Conservation (phyloP, 139 green algal genomes). For the Prasinococcaceae sp. region DNA sequence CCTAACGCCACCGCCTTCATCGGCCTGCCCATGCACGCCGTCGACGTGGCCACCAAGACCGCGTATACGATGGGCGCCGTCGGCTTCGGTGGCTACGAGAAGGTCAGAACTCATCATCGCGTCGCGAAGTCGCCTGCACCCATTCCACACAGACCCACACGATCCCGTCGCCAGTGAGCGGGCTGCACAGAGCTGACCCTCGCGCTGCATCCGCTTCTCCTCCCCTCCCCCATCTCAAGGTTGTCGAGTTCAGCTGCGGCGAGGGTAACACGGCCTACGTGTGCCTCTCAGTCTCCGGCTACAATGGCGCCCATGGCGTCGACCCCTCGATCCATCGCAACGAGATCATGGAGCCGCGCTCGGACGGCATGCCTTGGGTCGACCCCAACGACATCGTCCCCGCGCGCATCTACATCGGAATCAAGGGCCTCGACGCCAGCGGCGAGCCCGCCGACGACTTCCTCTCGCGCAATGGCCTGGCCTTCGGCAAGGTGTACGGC, state of each 20-base stretch:
- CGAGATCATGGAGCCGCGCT: background rate
- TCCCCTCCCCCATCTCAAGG: too few species aligned
- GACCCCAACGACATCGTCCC: constrained; percentile 10
- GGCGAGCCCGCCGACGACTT: background rate
- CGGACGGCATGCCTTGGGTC: background rate
- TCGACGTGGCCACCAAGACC: constrained; percentile 1
- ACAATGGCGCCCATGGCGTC: constrained; percentile 12
- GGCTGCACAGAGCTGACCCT: too few species aligned
- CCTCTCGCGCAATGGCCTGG: constrained; percentile 9
- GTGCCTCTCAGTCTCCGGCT: constrained; percentile 8
- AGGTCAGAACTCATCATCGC: too few species aligned
- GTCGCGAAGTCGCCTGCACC: too few species aligned
- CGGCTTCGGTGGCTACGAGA: constrained; percentile 10
- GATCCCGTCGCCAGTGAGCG: too few species aligned
- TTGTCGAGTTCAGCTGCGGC: constrained; percentile 16
- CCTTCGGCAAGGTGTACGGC: constrained; percentile 11
- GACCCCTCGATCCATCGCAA: background rate
- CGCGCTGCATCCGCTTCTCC: too few species aligned
- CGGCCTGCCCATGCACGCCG: background rate
- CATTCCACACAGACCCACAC: too few species aligned
- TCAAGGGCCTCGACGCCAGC: constrained; percentile 1
- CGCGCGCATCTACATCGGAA: constrained; percentile 9
- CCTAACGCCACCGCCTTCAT: background rate
- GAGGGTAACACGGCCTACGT: constrained; percentile 1
- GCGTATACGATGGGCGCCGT: constrained; percentile 2